Evolutionary conservation across 2,329 filamentous ascomycete genomes (phyloP).

Genomic region (Paraconiothyrium sp.): DNA sequence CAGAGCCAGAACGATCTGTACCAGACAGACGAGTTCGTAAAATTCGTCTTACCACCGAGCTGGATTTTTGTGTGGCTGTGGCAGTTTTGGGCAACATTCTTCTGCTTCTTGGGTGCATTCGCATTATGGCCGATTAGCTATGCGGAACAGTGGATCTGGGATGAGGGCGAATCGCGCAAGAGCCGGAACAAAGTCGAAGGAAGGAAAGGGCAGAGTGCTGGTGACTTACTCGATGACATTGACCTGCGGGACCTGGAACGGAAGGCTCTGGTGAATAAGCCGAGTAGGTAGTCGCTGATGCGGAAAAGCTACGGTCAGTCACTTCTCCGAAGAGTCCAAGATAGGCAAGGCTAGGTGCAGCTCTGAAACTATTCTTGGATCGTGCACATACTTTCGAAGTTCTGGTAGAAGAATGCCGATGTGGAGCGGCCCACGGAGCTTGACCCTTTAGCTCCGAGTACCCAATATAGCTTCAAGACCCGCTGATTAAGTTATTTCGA

Average conservation of each 20-base stretch:
- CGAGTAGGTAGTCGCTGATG: constrained; percentile 1
- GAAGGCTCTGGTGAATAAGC: constrained; percentile 20
- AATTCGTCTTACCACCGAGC: constrained; percentile 71
- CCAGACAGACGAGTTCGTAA: constrained; percentile 77
- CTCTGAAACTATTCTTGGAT: background rate
- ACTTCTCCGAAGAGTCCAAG: background rate
- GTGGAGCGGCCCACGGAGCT: constrained; percentile 1
- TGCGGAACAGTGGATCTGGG: constrained; percentile 54
- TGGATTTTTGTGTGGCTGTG: constrained; percentile 67
- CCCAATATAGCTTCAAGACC: background rate
- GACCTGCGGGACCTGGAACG: constrained; percentile 25
- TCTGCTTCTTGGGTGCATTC: constrained; percentile 70
- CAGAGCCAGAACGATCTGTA: constrained; percentile 82
- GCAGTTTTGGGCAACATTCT: constrained; percentile 71
- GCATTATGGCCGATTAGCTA: constrained; percentile 61
- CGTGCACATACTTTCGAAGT: background rate
- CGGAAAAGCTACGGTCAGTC: background rate
- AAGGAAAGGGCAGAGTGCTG: constrained; percentile 1
- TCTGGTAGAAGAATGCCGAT: background rate
- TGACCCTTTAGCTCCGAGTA: background rate
- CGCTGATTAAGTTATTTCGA: background rate
- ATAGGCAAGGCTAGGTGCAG: background rate
- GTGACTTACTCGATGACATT: constrained; percentile 19
- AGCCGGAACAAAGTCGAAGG: background rate
- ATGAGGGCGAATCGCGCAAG: constrained; percentile 16